A percentile compares a stretch with the other conserved stretches of the same genome.
phyloP scores from a whole-genome alignment of 2,329 filamentous ascomycete species.

The Colletotrichum viniferum region DNA sequence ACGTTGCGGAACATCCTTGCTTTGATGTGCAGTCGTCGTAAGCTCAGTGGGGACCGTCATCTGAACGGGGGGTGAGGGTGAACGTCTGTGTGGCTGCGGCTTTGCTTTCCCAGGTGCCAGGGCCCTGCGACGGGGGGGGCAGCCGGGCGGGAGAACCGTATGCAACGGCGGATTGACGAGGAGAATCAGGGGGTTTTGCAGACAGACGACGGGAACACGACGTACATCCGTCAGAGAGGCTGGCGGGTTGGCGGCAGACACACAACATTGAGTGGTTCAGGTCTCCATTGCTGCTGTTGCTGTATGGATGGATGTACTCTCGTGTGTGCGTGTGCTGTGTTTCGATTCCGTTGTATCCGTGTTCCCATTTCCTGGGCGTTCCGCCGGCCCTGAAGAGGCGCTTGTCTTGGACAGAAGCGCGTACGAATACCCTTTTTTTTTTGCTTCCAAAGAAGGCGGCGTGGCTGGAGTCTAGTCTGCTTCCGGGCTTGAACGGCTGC shows the following conservation, averaged over 20 bases:
- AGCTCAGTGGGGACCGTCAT: slow-evolving; percentile 20
- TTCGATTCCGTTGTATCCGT: slow-evolving; percentile 3
- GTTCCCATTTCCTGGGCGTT: background rate
- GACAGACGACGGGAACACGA: background rate
- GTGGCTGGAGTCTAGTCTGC: background rate
- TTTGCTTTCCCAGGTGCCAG: background rate
- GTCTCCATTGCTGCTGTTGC: background rate
- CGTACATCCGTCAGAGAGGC: background rate
- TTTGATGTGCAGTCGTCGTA: slow-evolving; percentile 21
- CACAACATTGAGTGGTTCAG: background rate
- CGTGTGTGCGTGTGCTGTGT: background rate
- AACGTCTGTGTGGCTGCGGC: slow-evolving; percentile 2
- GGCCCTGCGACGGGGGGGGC: background rate
- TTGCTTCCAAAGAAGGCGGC: background rate
- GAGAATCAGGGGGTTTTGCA: slow-evolving; percentile 5
- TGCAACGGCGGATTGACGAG: background rate
- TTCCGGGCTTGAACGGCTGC: background rate
- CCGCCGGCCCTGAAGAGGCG: background rate
- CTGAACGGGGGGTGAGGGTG: background rate
- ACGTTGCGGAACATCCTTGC: slow-evolving; percentile 13
- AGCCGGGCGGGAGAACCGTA: background rate
- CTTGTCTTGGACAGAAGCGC: background rate
- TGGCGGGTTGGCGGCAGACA: background rate
- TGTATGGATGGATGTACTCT: background rate
- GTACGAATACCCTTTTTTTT: background rate